Evolutionary conservation across 2,329 filamentous ascomycete species (phyloP), one percentile per base, ranked within the genome.

Genomic region (Apiospora aurea): DNA sequence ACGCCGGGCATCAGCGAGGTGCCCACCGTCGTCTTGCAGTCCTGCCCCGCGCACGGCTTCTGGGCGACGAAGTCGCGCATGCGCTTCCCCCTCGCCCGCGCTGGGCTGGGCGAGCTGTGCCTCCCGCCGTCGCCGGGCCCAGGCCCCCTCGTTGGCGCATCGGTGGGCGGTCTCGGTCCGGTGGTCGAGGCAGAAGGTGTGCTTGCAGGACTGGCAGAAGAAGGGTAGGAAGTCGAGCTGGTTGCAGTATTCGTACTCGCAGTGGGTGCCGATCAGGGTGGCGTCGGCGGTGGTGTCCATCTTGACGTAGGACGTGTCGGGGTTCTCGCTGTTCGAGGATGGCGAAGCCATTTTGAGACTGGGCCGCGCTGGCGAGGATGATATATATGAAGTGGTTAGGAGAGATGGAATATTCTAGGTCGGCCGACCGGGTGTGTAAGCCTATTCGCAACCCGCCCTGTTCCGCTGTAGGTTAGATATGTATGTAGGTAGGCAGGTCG

Each of bases 201-300:
- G 89, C 75, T 82, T 89, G 84, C 96, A 99, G 76, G 93, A 96
- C 81, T 97, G 94, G 85, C 96, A 99, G 79, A 91, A 89, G 83
- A 98, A 98, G 4, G 96, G 96, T 5, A 99, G 90, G 82, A 99
- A 98, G 83, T 98, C 96, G 73, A 98, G 93, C 80, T 96, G 93
- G 81, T 95, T 93, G 87, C 96, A 99, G 87, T 94, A 97, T 75
- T 92, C 87, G 83, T 93, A 92, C 82, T 98, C 91, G 88, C 96
- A 99, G 86, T 98, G 95, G 74, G 90, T 90, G 82, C 96, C 96
- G 77, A 98, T 92, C 34, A 95, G 89, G 78, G 94, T 92, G 67
- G 95, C 92, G 41, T 68, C 66, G 73, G 83, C 88, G 78, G 90
- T 88, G 79, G 90, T 88, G 79, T 92, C 87, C 92, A 95, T 95